Conservation (phyloP, 305 asterid species). For the Ilex paraguariensis region DNA sequence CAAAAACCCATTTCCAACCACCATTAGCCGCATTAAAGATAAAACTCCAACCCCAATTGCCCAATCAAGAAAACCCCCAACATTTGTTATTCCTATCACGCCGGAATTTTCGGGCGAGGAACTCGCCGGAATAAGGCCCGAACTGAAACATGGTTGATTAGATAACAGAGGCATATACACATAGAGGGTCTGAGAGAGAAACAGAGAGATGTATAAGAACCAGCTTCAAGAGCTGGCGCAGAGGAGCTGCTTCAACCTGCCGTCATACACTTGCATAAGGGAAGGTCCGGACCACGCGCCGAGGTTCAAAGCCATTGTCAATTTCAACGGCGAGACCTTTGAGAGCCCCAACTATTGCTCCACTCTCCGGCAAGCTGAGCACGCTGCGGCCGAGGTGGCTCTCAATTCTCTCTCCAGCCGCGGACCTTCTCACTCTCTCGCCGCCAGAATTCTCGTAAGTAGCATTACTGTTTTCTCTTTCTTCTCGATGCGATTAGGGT, state of each 20-base stretch:
- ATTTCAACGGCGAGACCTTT: conserved; percentile 48
- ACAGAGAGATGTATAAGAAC: conserved; percentile 15
- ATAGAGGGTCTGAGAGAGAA: neutral
- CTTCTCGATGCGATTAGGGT: neutral
- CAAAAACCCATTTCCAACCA: too few relatives aligned
- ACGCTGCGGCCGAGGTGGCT: conserved; percentile 60
- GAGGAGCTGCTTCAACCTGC: conserved; percentile 8
- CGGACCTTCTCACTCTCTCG: conserved; percentile 48
- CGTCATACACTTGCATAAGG: neutral
- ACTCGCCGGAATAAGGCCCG: too few relatives aligned
- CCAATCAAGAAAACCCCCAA: too few relatives aligned
- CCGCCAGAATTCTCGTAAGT: conserved; percentile 59
- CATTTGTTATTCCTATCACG: too few relatives aligned
- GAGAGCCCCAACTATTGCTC: conserved; percentile 40
- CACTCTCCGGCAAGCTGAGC: conserved; percentile 57
- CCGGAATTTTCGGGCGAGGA: too few relatives aligned
- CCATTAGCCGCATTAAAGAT: too few relatives aligned
- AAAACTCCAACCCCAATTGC: too few relatives aligned
- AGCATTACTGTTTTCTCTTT: neutral
- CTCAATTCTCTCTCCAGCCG: conserved; percentile 39
- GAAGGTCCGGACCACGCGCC: conserved; percentile 76
- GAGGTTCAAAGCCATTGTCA: conserved; percentile 44
- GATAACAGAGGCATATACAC: too few relatives aligned
- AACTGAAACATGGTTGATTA: too few relatives aligned
- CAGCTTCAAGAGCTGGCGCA: conserved; percentile 22